Base-by-base conservation (phyloP, 305 asterid species). In the Fraxinus sp. region DNA sequence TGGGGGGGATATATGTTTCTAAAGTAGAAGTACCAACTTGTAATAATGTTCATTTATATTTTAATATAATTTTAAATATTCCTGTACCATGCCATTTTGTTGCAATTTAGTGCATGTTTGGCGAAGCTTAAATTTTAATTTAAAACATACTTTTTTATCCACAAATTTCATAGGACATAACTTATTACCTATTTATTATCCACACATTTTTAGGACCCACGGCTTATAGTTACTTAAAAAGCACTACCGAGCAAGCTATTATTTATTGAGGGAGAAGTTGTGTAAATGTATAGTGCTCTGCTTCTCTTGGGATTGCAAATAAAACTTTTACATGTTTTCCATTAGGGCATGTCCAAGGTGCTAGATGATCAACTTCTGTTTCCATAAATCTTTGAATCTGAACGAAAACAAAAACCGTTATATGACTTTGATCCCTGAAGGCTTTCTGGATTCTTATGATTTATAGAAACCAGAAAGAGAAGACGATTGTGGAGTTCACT, bases 371-470 rank as follows among this genome's bases (percentile, higher is more conserved):
- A 16, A 28, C 28, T 52, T 55, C 11, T 78, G 59, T 57, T 57
- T 18, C 66, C 66, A 6, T 57, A 18, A 57, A 57, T 6, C 0
- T 57, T 57, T 18, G 26, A 26, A 57, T 57, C 7, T 18, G 11
- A 57, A 57, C 7, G 66, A 57, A 57, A 16, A 52, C 1, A 16
- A 52, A 16, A 52, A 52, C 62, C 0, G 5, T 16, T 52, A 52
- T 22, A 5, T 35, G 39, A 55, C 22, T 16, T 26, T 5, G 33
- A n/a, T 78, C 66, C 74, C 55, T 55, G 44, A n/a, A 57, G 74
- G 80, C 52, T 44, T 62, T 18, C 14, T 41, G 64, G 59, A 24
- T 76, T 76, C 79, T 76, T 32, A 76, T 79, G 52, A 64, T 32
- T 64, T 24, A 0, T 36, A 37, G 39, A 55, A 62, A 22, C 30